Conservation (phyloP, 139 green algal genomes). For the Edaphochlamys debaryana region DNA sequence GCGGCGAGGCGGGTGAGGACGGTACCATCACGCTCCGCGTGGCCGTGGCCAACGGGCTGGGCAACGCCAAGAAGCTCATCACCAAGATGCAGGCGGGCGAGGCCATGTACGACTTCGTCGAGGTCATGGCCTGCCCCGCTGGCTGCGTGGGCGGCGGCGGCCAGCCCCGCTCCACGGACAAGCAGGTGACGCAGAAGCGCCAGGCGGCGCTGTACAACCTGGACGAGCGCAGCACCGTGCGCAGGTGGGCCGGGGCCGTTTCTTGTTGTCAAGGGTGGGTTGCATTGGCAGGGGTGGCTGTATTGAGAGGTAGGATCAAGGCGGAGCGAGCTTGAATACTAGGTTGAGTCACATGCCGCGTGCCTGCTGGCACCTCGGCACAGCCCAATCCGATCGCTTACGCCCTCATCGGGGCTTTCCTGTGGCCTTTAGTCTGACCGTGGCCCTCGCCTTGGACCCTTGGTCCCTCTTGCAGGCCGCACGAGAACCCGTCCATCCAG, state of each 20-base stretch:
- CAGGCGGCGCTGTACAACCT: conserved; percentile 63
- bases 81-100: conserved; percentile 46
- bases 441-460: too few species aligned
- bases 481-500: conserved; percentile 60
- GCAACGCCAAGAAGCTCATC: conserved; percentile 81
- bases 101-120: conserved; percentile 70
- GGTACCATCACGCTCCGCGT: conserved; percentile 55
- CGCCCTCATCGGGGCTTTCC: too few species aligned
- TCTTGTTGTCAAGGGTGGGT: background rate
- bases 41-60: conserved; percentile 74
- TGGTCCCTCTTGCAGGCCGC: conserved; percentile 1
- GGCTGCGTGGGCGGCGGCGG: conserved; percentile 79
- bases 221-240: conserved; percentile 51
- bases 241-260: background rate
- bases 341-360: too few species aligned
- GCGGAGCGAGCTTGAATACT: too few species aligned
- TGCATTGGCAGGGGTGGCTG: too few species aligned
- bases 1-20: background rate
- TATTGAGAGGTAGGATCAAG: too few species aligned
- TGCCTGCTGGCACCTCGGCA: too few species aligned
- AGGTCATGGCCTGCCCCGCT: conserved; percentile 70
- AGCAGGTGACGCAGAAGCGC: conserved; percentile 63
- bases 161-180: conserved; percentile 70
- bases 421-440: too few species aligned
- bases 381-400: too few species aligned